Evolutionary conservation across 1,284 basidiomycete species (phyloP).

Genomic region (Calocybe gambosa): DNA sequence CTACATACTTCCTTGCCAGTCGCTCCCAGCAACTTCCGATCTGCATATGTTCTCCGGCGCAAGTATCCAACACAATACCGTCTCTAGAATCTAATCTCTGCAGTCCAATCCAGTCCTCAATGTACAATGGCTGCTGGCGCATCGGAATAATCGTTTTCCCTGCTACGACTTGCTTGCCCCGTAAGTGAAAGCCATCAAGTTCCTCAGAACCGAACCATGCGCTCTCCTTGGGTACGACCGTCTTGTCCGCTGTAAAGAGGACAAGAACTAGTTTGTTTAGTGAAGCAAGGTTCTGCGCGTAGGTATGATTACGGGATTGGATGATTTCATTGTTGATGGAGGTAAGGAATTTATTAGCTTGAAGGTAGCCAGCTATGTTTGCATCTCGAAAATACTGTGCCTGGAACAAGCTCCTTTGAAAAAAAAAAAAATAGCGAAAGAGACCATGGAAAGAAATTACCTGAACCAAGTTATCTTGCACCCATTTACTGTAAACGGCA

Average conservation of each 20-base stretch:
- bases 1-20: slow-evolving; percentile 43
- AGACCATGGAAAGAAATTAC: too few relatives aligned
- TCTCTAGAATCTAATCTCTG: slow-evolving; percentile 67
- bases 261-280: slow-evolving; percentile 61
- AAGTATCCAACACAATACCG: slow-evolving; percentile 58
- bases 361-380: slow-evolving; percentile 68
- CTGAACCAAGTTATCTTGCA: slow-evolving; percentile 77
- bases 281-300: slow-evolving; percentile 51
- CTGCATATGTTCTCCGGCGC: slow-evolving; percentile 84
- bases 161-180: slow-evolving; percentile 12
- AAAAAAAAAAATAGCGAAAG: too few relatives aligned
- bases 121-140: slow-evolving; percentile 71
- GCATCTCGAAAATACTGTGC: slow-evolving; percentile 96
- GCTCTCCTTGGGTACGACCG: slow-evolving; percentile 78
- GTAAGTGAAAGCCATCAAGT: slow-evolving; percentile 21
- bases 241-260: slow-evolving; percentile 66
- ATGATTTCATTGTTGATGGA: slow-evolving; percentile 71
- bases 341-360: slow-evolving; percentile 64
- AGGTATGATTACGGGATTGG: slow-evolving; percentile 49
- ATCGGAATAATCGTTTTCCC: slow-evolving; percentile 60
- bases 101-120: slow-evolving; percentile 87
- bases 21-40: slow-evolving; percentile 58
- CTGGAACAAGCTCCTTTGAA: slow-evolving; percentile 26
- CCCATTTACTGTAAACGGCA: slow-evolving; percentile 81
- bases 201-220: slow-evolving; percentile 77